phyloP scores from a whole-genome alignment of 257 asterid species.

The Solanum pinnatisectum region DNA sequence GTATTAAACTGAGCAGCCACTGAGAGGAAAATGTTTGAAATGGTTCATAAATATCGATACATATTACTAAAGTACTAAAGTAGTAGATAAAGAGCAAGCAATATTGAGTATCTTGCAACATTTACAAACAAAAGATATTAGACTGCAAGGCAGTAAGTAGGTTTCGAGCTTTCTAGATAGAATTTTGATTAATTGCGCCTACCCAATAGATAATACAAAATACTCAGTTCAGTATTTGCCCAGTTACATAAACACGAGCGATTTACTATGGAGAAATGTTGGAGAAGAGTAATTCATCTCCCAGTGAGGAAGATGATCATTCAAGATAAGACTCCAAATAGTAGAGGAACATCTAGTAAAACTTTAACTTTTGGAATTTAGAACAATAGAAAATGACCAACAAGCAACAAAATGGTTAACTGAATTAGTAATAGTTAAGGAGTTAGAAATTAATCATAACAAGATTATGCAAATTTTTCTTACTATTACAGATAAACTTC shows the following conservation, averaged over 20 bases:
- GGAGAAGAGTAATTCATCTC: not conserved
- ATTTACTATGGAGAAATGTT: not conserved
- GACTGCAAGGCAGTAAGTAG: not conserved
- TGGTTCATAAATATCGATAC: not conserved
- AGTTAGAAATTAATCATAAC: not conserved
- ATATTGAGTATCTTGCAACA: not conserved
- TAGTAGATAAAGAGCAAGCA: not conserved
- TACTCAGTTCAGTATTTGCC: not conserved
- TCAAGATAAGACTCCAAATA: not conserved
- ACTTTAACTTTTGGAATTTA: not conserved
- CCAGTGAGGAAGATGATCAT: not conserved
- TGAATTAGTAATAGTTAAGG: not conserved
- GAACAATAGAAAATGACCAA: not conserved
- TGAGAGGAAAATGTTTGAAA: conserved; percentile 19
- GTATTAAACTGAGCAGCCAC: conserved; percentile 71
- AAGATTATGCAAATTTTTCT: not conserved
- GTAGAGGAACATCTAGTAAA: not conserved
- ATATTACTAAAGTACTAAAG: not conserved
- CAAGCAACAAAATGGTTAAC: not conserved
- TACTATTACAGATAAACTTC: not conserved
- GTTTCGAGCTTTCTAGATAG: not conserved
- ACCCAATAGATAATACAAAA: not conserved
- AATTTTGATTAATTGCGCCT: not conserved
- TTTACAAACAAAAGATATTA: not conserved
- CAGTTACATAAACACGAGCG: not conserved